phyloP scores from a whole-genome alignment of 805 yeast genomes.

The Candida krabiensis region DNA sequence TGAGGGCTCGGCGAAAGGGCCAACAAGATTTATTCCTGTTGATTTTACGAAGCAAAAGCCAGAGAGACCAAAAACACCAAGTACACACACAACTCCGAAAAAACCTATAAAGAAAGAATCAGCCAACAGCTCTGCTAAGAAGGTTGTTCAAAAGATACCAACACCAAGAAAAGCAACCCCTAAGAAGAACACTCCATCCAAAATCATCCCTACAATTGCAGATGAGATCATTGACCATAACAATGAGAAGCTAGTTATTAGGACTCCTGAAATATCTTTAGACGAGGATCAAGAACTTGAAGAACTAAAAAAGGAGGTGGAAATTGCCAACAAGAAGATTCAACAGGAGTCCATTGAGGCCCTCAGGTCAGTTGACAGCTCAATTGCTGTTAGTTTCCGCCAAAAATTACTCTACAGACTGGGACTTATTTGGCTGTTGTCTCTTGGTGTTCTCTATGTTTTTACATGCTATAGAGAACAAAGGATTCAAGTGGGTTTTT shows the following conservation, averaged over 20 bases:
- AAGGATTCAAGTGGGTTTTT: conserved; percentile 65
- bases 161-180: conserved; percentile 1
- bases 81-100: background rate
- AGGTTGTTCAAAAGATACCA: too few species aligned
- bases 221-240: conserved; percentile 3
- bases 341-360: conserved; percentile 26
- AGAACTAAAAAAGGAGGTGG: conserved; percentile 22
- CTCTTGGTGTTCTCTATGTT: conserved; percentile 12
- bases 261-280: conserved; percentile 21
- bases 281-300: conserved; percentile 22
- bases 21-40: conserved; percentile 7
- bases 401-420: conserved; percentile 10
- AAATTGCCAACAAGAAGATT: conserved; percentile 20
- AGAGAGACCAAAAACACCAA: conserved; percentile 3
- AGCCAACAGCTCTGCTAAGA: background rate
- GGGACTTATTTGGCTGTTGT: conserved; percentile 14
- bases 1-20: conserved; percentile 9
- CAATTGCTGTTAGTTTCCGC: conserved; percentile 6
- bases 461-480: conserved; percentile 48
- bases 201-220: background rate
- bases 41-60: conserved; percentile 3
- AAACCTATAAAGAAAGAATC: background rate
- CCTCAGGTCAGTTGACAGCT: conserved; percentile 11
- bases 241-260: conserved; percentile 5
- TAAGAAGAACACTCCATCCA: conserved; percentile 3